Percentiles rank a stretch among this genome's conserved stretches.
These are phyloP conservation scores for Saccharomycopsis selenospora DNA, from an alignment of 805 yeast species.

Conservation along the genomic window DNA sequence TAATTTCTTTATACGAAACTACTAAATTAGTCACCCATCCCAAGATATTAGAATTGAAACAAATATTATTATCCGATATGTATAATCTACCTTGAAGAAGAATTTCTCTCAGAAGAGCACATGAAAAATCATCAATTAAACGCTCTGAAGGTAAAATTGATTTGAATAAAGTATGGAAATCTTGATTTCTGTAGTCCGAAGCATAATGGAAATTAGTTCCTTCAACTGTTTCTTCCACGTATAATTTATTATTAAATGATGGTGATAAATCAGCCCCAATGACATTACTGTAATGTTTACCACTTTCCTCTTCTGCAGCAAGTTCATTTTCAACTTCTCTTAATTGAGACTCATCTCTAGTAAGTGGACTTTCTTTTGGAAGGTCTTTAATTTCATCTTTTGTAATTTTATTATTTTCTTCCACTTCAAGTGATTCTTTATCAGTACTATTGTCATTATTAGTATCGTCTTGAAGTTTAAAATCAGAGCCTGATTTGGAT, in stretches of 20 bases:
- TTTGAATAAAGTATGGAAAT: constrained; percentile 71
- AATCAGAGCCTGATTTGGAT: constrained; percentile 8
- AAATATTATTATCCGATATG: constrained; percentile 66
- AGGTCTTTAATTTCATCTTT: background rate
- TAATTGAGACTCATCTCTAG: too few species aligned
- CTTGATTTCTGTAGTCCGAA: constrained; percentile 53
- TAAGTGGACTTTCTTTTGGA: background rate
- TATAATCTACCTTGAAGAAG: constrained; percentile 82
- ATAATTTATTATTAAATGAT: constrained; percentile 31
- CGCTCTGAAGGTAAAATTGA: constrained; percentile 62
- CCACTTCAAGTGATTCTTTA: background rate
- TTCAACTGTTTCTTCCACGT: constrained; percentile 50
- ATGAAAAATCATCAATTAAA: constrained; percentile 77
- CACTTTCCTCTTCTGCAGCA: background rate
- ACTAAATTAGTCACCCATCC: constrained; percentile 87
- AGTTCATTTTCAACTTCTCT: background rate
- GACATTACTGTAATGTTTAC: background rate
- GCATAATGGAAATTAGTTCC: constrained; percentile 62
- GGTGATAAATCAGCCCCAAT: constrained; percentile 7
- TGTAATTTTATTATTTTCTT: background rate
- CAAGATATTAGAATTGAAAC: constrained; percentile 79
- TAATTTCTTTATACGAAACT: constrained; percentile 64
- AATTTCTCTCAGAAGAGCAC: constrained; percentile 84
- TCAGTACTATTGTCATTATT: background rate
- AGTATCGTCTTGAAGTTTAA: background rate